Evolutionary conservation across 768 basidiomycete species (phyloP).

Genomic region (Mrakia blollopis): DNA sequence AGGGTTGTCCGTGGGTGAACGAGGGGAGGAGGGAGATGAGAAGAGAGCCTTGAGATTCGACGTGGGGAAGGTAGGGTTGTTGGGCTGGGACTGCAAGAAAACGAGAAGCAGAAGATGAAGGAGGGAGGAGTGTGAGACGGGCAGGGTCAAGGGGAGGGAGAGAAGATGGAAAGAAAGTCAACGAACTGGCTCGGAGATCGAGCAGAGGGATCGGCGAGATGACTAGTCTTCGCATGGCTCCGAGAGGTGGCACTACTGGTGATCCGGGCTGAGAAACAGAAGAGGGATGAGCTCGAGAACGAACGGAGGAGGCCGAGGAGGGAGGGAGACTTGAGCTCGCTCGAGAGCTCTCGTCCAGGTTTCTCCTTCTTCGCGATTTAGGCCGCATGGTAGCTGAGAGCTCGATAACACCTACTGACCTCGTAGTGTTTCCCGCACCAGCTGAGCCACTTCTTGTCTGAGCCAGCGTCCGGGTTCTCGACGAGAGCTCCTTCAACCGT

Average conservation of each 20-base stretch:
- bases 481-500: neutral
- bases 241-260: constrained; percentile 12
- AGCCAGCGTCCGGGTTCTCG: neutral
- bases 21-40: neutral
- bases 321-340: neutral
- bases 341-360: too few relatives aligned
- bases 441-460: constrained; percentile 1
- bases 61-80: neutral
- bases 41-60: neutral
- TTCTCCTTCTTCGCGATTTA: too few relatives aligned
- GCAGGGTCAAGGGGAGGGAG: neutral
- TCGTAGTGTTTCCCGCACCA: constrained; percentile 31
- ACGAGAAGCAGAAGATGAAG: neutral
- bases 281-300: neutral
- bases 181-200: constrained; percentile 25
- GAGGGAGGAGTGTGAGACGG: too few relatives aligned
- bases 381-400: too few relatives aligned
- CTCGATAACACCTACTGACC: neutral
- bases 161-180: neutral
- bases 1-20: neutral
- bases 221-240: neutral
- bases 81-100: constrained; percentile 4
- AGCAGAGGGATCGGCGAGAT: constrained; percentile 6
- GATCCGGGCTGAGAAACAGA: constrained; percentile 5
- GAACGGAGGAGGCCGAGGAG: neutral